These are phyloP conservation scores for Geosmithia putterillii DNA, from an alignment of 2,329 filamentous ascomycete species.

Conservation along the genomic window DNA sequence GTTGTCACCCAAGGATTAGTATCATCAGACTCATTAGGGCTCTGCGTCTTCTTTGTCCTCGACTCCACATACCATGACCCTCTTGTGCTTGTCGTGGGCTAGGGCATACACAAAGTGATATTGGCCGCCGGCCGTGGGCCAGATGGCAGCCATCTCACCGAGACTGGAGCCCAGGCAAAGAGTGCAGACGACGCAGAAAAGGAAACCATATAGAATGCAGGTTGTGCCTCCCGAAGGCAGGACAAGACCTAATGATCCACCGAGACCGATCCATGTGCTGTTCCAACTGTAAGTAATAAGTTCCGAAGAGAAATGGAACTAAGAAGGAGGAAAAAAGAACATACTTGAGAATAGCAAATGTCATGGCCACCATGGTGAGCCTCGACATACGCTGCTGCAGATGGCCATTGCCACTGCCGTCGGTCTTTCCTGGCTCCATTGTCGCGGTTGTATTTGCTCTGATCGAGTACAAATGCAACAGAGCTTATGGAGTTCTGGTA, in stretches of 20 bases:
- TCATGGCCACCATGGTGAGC: conserved; percentile 25
- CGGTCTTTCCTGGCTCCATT: too few relatives aligned
- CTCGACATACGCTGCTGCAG: conserved; percentile 19
- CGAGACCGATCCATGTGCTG: conserved; percentile 21
- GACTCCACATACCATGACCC: conserved; percentile 14
- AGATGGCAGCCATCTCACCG: conserved; percentile 28
- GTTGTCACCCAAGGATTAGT: background rate
- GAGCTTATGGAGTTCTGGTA: too few relatives aligned
- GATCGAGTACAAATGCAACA: too few relatives aligned
- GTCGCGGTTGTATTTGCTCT: too few relatives aligned
- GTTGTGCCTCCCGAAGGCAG: conserved; percentile 27
- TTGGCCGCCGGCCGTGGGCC: conserved; percentile 32
- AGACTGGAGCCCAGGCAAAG: conserved; percentile 26
- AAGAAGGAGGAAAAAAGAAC: background rate
- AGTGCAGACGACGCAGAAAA: conserved; percentile 31
- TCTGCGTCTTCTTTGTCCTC: too few relatives aligned
- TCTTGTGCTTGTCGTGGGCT: conserved; percentile 23
- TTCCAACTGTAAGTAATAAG: background rate
- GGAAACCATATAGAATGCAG: conserved; percentile 29
- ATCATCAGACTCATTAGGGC: rapidly evolving
- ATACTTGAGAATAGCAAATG: conserved; percentile 31
- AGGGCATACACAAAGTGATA: conserved; percentile 31
- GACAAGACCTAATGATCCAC: conserved; percentile 26
- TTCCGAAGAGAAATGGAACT: background rate
- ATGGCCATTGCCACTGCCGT: too few relatives aligned